These are phyloP conservation scores for Puccinia brachypodii DNA, from an alignment of 1,284 basidiomycete species.

Conservation along the genomic window DNA sequence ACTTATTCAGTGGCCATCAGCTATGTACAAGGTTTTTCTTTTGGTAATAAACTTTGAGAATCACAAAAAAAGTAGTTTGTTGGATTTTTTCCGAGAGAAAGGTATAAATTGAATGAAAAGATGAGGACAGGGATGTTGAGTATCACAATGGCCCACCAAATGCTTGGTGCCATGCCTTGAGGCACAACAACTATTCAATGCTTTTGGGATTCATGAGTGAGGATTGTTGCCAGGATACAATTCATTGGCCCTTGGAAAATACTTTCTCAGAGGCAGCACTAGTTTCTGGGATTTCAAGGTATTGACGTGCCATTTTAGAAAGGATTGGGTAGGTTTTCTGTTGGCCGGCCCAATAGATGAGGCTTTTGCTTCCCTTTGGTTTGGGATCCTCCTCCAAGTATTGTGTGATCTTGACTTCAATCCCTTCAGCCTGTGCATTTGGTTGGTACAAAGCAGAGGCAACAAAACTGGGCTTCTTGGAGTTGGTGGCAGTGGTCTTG, in stretches of 20 bases:
- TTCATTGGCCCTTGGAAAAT: neutral
- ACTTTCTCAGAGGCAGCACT: slow-evolving; percentile 1
- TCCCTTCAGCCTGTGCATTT: neutral
- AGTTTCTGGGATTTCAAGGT: slow-evolving; percentile 1
- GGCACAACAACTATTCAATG: slow-evolving; percentile 1
- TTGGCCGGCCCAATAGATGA: neutral
- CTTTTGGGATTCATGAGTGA: neutral
- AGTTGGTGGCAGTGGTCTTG: neutral
- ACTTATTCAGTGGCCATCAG: too few relatives aligned
- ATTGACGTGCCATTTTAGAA: neutral
- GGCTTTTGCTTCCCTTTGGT: neutral
- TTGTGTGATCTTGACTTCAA: neutral
- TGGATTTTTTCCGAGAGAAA: too few relatives aligned
- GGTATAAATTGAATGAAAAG: too few relatives aligned
- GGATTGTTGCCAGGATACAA: neutral
- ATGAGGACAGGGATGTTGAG: too few relatives aligned
- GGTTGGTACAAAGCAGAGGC: neutral
- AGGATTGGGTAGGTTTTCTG: slow-evolving; percentile 9
- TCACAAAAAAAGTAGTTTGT: too few relatives aligned
- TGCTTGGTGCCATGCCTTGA: neutral
- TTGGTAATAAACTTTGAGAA: too few relatives aligned
- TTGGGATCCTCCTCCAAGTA: neutral
- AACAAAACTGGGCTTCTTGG: neutral
- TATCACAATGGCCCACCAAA: neutral
- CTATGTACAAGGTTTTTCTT: too few relatives aligned